Conservation (phyloP, 371 early-diverging fungal genomes). For the Lichtheimia corymbifera region DNA sequence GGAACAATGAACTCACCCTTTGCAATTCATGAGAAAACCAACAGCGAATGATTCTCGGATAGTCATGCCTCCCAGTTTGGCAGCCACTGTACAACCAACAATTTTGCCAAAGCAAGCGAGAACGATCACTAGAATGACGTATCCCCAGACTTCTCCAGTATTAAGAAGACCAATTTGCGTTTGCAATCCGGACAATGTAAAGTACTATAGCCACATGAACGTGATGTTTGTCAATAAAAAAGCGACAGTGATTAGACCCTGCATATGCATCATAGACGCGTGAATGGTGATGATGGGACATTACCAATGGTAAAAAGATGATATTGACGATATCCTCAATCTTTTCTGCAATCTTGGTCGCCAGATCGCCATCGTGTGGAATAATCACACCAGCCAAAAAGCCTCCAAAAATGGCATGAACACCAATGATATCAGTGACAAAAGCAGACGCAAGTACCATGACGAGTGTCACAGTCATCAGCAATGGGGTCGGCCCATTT, state of each 20-base stretch:
- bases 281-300: neutral
- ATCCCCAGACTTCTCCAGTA: constrained; percentile 75
- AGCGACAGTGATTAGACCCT: neutral
- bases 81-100: constrained; percentile 77
- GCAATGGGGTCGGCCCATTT: constrained; percentile 61
- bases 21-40: constrained; percentile 94
- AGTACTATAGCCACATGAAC: constrained; percentile 64
- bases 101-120: constrained; percentile 89
- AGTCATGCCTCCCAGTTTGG: constrained; percentile 66
- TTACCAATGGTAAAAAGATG: constrained; percentile 84
- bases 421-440: constrained; percentile 86
- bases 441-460: constrained; percentile 71
- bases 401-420: constrained; percentile 92
- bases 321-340: constrained; percentile 90
- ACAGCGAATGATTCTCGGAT: constrained; percentile 86
- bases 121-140: constrained; percentile 73
- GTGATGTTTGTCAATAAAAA: neutral
- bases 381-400: constrained; percentile 86
- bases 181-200: constrained; percentile 90
- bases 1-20: constrained; percentile 58
- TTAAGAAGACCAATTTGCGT: constrained; percentile 79
- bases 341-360: constrained; percentile 85
- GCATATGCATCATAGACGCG: too few relatives aligned
- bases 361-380: constrained; percentile 89
- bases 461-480: constrained; percentile 68